Evolutionary conservation across 1,284 basidiomycete species (phyloP).

Genomic region (Moesziomyces antarcticus): DNA sequence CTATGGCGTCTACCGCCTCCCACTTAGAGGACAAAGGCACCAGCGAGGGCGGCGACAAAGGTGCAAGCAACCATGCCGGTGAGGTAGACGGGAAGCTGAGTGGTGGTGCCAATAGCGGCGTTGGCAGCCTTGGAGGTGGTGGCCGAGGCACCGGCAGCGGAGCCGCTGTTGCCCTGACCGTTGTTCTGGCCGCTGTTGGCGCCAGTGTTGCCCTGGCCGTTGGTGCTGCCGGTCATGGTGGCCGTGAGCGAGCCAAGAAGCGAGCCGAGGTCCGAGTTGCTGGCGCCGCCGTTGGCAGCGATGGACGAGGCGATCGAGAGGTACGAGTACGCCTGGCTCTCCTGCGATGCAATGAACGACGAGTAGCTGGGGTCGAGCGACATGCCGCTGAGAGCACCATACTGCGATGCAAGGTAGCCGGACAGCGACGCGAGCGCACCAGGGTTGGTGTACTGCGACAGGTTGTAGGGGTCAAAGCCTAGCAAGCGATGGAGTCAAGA

Average conservation of each 20-base stretch:
- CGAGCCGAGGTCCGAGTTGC: conserved; percentile 18
- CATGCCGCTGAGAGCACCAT: conserved; percentile 5
- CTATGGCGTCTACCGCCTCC: background rate
- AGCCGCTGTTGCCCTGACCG: conserved; percentile 1
- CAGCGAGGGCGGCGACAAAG: conserved; percentile 26
- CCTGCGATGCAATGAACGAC: conserved; percentile 12
- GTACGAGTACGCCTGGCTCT: conserved; percentile 34
- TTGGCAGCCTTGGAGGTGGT: conserved; percentile 13
- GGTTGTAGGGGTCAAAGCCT: conserved; percentile 41
- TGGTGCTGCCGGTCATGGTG: conserved; percentile 3
- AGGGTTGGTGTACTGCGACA: conserved; percentile 33
- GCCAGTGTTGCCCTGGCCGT: conserved; percentile 1
- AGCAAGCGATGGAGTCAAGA: background rate
- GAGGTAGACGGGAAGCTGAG: conserved; percentile 10
- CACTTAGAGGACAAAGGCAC: conserved; percentile 19
- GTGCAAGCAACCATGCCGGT: conserved; percentile 23
- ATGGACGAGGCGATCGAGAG: conserved; percentile 36
- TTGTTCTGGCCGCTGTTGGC: conserved; percentile 4
- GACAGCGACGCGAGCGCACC: conserved; percentile 33
- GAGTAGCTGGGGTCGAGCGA: conserved; percentile 20
- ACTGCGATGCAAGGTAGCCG: conserved; percentile 19
- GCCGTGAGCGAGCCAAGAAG: conserved; percentile 12
- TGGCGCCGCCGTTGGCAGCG: conserved; percentile 20
- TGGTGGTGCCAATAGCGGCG: conserved; percentile 8
- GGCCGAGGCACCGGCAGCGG: conserved; percentile 2